Percentiles rank a stretch among this genome's conserved stretches.
Conservation (phyloP, 495 filamentous ascomycete genomes). For the Penicillium atrosanguineum region DNA sequence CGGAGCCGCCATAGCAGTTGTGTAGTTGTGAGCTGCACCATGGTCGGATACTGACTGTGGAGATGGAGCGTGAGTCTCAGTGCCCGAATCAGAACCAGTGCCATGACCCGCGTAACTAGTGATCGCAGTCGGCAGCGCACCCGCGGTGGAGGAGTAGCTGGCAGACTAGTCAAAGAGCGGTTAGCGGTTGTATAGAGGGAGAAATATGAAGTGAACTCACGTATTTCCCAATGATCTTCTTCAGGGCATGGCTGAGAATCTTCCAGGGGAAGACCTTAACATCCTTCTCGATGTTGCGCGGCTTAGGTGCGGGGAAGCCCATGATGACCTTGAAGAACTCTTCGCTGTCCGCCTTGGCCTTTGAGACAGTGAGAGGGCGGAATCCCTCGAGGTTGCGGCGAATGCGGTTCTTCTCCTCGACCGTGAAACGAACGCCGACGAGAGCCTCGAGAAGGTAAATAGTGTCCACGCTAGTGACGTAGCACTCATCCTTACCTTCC, state of each 20-base stretch:
- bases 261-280: slow-evolving; percentile 98
- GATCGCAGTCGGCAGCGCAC: slow-evolving; percentile 39
- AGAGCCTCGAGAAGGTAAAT: slow-evolving; percentile 89
- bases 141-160: slow-evolving; percentile 51
- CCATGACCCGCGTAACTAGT: slow-evolving; percentile 39
- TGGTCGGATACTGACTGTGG: slow-evolving; percentile 46
- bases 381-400: slow-evolving; percentile 92
- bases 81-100: slow-evolving; percentile 41
- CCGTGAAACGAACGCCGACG: slow-evolving; percentile 77
- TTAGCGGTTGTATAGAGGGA: background rate
- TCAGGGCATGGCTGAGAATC: slow-evolving; percentile 73
- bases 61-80: slow-evolving; percentile 41
- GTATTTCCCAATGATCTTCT: slow-evolving; percentile 99
- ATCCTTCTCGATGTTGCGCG: slow-evolving; percentile 96
- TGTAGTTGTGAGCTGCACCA: slow-evolving; percentile 33
- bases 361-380: slow-evolving; percentile 84
- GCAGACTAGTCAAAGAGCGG: slow-evolving; percentile 38
- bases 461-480: slow-evolving; percentile 93
- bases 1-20: slow-evolving; percentile 21
- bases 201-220: slow-evolving; percentile 49
- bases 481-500: slow-evolving; percentile 86
- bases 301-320: slow-evolving; percentile 93
- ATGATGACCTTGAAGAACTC: slow-evolving; percentile 99
- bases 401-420: slow-evolving; percentile 98
- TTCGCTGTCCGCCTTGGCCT: slow-evolving; percentile 85